Percentiles rank a stretch among this genome's conserved stretches.
Evolutionary conservation across 768 basidiomycete species (phyloP).

Genomic region (Xerocomellus chrysenteron): DNA sequence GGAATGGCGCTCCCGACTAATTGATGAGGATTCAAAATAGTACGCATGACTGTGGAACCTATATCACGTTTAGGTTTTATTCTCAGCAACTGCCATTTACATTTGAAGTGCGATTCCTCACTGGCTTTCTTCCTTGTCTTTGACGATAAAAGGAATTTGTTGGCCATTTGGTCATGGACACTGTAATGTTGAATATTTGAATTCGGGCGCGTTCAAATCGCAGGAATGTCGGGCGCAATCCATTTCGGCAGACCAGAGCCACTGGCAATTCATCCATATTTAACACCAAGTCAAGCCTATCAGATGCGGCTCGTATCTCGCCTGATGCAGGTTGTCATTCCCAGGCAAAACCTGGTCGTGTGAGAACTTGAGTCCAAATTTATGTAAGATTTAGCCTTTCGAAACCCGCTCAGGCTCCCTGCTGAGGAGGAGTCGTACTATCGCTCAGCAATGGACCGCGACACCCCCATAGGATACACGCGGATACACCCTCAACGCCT

Average conservation of each 20-base stretch:
- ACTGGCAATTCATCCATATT: background rate
- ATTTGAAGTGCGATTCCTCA: background rate
- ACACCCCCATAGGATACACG: background rate
- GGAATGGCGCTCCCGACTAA: background rate
- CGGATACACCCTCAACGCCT: background rate
- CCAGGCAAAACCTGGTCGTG: conserved; percentile 4
- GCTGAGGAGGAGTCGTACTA: background rate
- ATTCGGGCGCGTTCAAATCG: too few relatives aligned
- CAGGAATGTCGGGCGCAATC: background rate
- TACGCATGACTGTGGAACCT: background rate
- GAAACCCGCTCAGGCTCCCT: too few relatives aligned
- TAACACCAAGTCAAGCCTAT: background rate
- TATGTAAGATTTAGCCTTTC: background rate
- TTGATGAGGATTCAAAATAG: background rate
- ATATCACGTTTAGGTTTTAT: background rate
- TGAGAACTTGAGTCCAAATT: background rate
- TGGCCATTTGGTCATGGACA: too few relatives aligned
- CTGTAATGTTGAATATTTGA: background rate
- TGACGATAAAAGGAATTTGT: background rate
- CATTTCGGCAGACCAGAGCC: background rate
- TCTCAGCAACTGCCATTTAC: background rate
- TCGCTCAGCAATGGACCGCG: background rate
- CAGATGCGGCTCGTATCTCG: background rate
- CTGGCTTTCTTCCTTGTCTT: background rate
- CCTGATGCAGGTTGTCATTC: background rate